Percentiles rank a stretch among this genome's conserved stretches.
These are phyloP conservation scores for Ascochyta viciae-villosae DNA, from an alignment of 2,329 filamentous ascomycete species.

Conservation along the genomic window DNA sequence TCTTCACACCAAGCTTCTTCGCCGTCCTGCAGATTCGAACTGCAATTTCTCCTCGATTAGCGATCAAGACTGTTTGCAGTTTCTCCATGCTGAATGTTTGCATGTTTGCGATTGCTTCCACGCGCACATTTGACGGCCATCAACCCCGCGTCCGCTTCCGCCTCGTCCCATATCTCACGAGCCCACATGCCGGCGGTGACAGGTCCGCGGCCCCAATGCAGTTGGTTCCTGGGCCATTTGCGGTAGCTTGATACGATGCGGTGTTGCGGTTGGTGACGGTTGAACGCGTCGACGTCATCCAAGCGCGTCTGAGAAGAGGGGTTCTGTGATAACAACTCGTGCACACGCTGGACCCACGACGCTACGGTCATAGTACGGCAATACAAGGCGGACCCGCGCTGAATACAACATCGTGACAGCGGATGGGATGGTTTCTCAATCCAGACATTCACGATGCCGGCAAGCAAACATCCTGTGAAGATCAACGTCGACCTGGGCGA, in stretches of 20 bases:
- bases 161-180: conserved; percentile 3
- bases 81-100: conserved; percentile 47
- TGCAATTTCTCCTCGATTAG: conserved; percentile 67
- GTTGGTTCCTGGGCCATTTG: conserved; percentile 3
- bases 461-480: conserved; percentile 60
- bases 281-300: conserved; percentile 23
- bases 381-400: conserved; percentile 2
- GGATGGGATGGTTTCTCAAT: background rate
- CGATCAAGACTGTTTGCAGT: conserved; percentile 62
- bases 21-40: conserved; percentile 60
- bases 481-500: conserved; percentile 64
- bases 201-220: conserved; percentile 1
- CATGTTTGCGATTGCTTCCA: background rate
- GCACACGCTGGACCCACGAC: conserved; percentile 7
- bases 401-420: background rate
- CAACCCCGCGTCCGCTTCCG: conserved; percentile 14
- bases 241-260: conserved; percentile 8
- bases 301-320: conserved; percentile 16
- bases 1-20: conserved; percentile 57
- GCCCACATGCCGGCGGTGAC: conserved; percentile 1
- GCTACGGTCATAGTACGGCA: conserved; percentile 18
- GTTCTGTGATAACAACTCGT: conserved; percentile 14
- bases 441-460: conserved; percentile 50
- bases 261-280: conserved; percentile 17
- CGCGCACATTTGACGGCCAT: background rate